phyloP scores from a whole-genome alignment of 2,329 filamentous ascomycete species.

The Thermoascus crustaceus region DNA sequence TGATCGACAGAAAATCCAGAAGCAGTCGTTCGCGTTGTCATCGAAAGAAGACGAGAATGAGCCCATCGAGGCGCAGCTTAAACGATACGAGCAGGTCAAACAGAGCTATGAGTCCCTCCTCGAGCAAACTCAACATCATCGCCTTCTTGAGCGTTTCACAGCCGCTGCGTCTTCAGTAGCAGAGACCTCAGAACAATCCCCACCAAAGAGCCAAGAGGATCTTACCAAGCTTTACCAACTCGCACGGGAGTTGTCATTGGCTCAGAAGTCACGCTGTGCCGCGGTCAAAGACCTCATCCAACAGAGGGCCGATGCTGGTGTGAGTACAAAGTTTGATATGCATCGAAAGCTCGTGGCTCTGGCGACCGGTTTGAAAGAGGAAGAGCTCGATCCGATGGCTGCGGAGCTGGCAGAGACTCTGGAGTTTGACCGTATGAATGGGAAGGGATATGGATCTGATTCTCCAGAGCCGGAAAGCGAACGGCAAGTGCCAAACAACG shows the following conservation, averaged over 20 bases:
- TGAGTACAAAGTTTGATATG: conserved; percentile 39
- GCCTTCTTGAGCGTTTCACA: conserved; percentile 25
- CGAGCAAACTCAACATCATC: conserved; percentile 34
- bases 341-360: conserved; percentile 40
- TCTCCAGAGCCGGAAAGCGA: conserved; percentile 22
- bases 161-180: conserved; percentile 10
- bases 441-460: conserved; percentile 20
- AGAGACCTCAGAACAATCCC: conserved; percentile 8
- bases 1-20: conserved; percentile 37
- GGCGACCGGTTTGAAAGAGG: conserved; percentile 40
- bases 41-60: conserved; percentile 31
- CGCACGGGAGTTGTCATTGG: conserved; percentile 22
- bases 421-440: conserved; percentile 36
- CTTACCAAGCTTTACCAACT: conserved; percentile 23
- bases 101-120: conserved; percentile 34
- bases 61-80: conserved; percentile 27
- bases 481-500: conserved; percentile 14
- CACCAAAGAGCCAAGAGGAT: conserved; percentile 21
- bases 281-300: conserved; percentile 35
- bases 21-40: conserved; percentile 28
- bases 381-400: conserved; percentile 41
- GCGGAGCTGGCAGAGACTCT: conserved; percentile 38
- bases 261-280: conserved; percentile 26
- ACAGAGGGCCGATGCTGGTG: conserved; percentile 38
- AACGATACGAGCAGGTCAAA: conserved; percentile 31